Evolutionary conservation across 1,139 yeast species (phyloP), one percentile per base, ranked within the genome.

Genomic region (Pichia sp.): DNA sequence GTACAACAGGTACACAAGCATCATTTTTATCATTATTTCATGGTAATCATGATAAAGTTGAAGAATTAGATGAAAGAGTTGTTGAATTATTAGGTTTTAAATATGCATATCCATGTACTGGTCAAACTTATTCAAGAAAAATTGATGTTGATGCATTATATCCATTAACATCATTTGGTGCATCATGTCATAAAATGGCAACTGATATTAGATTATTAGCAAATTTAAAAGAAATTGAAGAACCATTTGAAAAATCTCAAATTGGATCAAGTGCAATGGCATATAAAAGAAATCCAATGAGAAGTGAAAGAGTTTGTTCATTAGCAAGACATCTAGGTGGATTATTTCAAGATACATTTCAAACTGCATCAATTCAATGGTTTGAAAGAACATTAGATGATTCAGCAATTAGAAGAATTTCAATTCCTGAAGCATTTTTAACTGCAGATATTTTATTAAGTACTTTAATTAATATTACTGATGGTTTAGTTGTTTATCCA

Each of bases 181-280:
- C 97, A 46, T 76, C 96, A 55, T 92, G 97, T 49, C 98, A 92
- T 72, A 94, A 94, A 74, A 83, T 94, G 73, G 97, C 97, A 51
- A 92, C 98, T 47, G 99, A 92, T 66, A 81, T 92, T 58, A 82
- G 99, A 69, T 76, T 92, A 62, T 77, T 94, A 59, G 99, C 99
- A 54, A 90, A 92, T 69, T 78, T 92, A 72, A 92, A 92, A 71
- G 98, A 92, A 71, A 70, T 92, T 55, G 98, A 94, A 71, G 99
- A 92, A 68, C 99, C 99, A 28, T 94, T 92, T 65, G 98, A 92
- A 73, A 87, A 87, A 70, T 81, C 92, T 24, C 99, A 92, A 73
- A 92, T 92, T 63, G 99, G 99, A 35, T 90, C 97, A 23, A 79
- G 90, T 48, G 98, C 98, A 36, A 92, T 92, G 99, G 99, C 99